Evolutionary conservation across 495 filamentous ascomycete genomes (phyloP), one percentile per base, ranked within the genome.

Genomic region (Talaromyces stipitatus): DNA sequence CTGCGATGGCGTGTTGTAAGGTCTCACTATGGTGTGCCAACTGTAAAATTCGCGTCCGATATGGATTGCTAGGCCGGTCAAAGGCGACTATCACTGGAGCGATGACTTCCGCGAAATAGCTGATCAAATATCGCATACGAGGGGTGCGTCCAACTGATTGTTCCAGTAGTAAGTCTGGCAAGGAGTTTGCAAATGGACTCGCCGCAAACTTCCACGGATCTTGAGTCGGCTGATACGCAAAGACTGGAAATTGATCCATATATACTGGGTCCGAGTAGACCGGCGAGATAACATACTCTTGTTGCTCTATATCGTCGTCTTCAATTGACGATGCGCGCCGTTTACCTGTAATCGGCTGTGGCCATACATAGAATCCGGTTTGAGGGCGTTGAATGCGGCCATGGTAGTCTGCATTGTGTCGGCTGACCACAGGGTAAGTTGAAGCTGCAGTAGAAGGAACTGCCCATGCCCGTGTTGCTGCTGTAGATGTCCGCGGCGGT

Each of bases 61-160:
- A 97, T 1, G 92, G 92, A 64, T 97, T 87, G 12, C 74, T 82
- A 9, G 89, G 87, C 8, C 84, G 84, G 64, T 97, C 92, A 70
- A 96, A 94, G 47, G 91, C 86, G 14, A 97, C 91, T 62, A 96
- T 87, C 59, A 89, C 87, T 0, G 90, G 88, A 59, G 92, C 94
- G 69, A 97, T 91, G 60, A 88, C 86, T 64, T 91, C 92, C 56
- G 92, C 85, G 69, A 94, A 82, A 58, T 82, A 82, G 58, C 77
- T 79, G 61, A 82, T 80, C 27, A 86, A 72, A 59, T 78, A 82
- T 62, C 77, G 77, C 36, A 84, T 72, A 26, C 83, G 78, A 9
- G 79, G 82, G 4, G 83, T 80, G 6, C 72, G 74, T 10, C 78
- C 78, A 23, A 79, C 71, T 0, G 74, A 73, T 43, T 75, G 65